These are phyloP conservation scores for Carex cristatella DNA, from an alignment of 176 grass and related monocot genomes.

Conservation along the genomic window DNA sequence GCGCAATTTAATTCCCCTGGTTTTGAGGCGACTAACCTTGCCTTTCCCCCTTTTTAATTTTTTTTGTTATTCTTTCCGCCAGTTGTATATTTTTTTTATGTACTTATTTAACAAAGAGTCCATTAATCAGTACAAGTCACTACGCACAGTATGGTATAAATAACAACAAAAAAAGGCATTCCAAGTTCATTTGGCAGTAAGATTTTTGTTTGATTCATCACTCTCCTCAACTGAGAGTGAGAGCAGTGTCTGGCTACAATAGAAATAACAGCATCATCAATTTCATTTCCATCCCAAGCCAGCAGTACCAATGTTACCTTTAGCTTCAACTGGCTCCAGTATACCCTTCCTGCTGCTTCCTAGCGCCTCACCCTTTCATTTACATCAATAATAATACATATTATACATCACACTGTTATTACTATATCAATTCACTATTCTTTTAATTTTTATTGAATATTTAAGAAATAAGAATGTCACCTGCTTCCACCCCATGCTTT, in stretches of 20 bases:
- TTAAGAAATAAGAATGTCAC: slow-evolving; percentile 34
- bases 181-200: not conserved
- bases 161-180: not conserved
- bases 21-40: not conserved
- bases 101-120: too few species aligned
- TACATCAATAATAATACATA: not conserved
- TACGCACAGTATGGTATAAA: too few species aligned
- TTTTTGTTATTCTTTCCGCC: too few species aligned
- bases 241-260: not conserved
- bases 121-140: too few species aligned
- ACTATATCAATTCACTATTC: not conserved
- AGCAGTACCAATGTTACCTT: slow-evolving; percentile 53
- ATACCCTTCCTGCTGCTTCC: slow-evolving; percentile 74
- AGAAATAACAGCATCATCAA: not conserved
- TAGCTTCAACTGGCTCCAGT: slow-evolving; percentile 58
- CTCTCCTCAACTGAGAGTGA: not conserved
- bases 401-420: not conserved
- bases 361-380: slow-evolving; percentile 52
- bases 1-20: not conserved
- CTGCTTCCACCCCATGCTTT: slow-evolving; percentile 94
- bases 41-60: too few species aligned
- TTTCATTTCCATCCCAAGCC: slow-evolving; percentile 72
- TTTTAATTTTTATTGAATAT: not conserved
- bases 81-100: too few species aligned
- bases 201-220: not conserved